Conservation (phyloP, 2,329 filamentous ascomycete species). For the Fusarium haematococcum region DNA sequence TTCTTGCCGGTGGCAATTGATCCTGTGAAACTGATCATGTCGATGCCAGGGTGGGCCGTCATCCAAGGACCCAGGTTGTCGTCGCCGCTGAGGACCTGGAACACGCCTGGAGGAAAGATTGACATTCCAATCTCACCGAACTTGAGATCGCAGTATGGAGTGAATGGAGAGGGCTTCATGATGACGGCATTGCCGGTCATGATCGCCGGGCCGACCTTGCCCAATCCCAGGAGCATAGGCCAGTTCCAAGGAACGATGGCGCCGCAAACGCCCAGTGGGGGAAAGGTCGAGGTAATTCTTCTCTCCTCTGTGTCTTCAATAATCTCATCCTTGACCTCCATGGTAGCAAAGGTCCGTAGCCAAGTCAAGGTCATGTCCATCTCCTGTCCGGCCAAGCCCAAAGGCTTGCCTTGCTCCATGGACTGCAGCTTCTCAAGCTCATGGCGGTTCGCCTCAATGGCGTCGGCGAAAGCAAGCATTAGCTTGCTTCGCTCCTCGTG, state of each 20-base stretch:
- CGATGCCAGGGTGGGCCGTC: slow-evolving; percentile 67
- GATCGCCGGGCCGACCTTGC: slow-evolving; percentile 67
- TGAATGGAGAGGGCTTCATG: slow-evolving; percentile 68
- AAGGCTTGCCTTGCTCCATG: slow-evolving; percentile 44
- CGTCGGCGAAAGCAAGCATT: slow-evolving; percentile 43
- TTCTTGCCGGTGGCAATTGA: slow-evolving; percentile 70
- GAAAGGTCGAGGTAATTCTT: background rate
- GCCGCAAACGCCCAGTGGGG: slow-evolving; percentile 30
- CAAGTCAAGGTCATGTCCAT: slow-evolving; percentile 1
- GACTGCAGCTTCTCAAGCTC: slow-evolving; percentile 38
- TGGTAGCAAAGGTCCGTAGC: background rate
- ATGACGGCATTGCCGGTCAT: slow-evolving; percentile 68
- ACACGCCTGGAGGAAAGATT: slow-evolving; percentile 71
- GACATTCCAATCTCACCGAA: slow-evolving; percentile 66
- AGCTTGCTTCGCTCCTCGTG: slow-evolving; percentile 42
- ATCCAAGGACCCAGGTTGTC: slow-evolving; percentile 70
- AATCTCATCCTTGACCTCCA: slow-evolving; percentile 26
- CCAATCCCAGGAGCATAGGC: slow-evolving; percentile 30
- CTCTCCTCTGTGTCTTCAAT: slow-evolving; percentile 32
- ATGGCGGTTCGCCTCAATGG: slow-evolving; percentile 39
- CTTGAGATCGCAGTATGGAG: slow-evolving; percentile 70
- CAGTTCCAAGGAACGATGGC: slow-evolving; percentile 43
- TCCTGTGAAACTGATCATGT: slow-evolving; percentile 73
- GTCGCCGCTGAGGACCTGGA: slow-evolving; percentile 70
- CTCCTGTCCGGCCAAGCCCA: slow-evolving; percentile 19